Base-by-base conservation (phyloP, 2,329 filamentous ascomycete genomes). In the Venturia aucupariae region DNA sequence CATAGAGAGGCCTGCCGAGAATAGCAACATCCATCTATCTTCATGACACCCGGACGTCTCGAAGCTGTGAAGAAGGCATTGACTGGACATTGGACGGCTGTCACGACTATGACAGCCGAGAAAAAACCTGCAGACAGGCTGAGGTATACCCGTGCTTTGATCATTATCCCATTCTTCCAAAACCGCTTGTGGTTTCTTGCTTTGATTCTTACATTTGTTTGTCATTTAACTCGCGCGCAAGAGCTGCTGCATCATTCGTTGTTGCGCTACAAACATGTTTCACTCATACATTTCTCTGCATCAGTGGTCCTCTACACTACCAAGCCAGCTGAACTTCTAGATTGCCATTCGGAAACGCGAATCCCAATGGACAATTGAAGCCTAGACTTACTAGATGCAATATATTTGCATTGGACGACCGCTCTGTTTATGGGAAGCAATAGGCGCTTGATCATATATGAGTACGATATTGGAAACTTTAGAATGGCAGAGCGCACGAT, bases 401-500 rank as follows among this genome's bases (percentile, higher is more conserved):
- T 57, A 1, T 57, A 35, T 57, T 57, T 57, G 51, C 27, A 35
- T 57, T 57, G 51, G 51, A 57, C 30, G 51, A 57, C 51, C 10
- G 4, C 35, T 57, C 30, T 57, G 51, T 57, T 35, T 57, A 57
- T 35, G 51, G n/a, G 51, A 35, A 22, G 51, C 30, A 57, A 19
- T 11, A 57, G 51, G 51, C 27, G 51, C 30, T 35, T n/a, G 19
- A 35, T 57, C 51, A 17, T 27, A 57, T 35, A 35, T 57, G 51
- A 15, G 30, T 35, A 57, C 27, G 51, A 35, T 57, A 35, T 35
- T 8, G 24, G 51, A 57, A 57, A 57, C 30, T 35, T 35, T 17
- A 57, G 51, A 30, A n/a, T 57, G 15, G 27, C 35, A 35, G 51
- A 57, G 51, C 51, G 51, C 51, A 57, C 51, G 51, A 57, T 57